Evolutionary conservation across 164 flowering plant genomes (phyloP), one percentile per base, ranked within the genome.

Genomic region (Stephania cephalantha): DNA sequence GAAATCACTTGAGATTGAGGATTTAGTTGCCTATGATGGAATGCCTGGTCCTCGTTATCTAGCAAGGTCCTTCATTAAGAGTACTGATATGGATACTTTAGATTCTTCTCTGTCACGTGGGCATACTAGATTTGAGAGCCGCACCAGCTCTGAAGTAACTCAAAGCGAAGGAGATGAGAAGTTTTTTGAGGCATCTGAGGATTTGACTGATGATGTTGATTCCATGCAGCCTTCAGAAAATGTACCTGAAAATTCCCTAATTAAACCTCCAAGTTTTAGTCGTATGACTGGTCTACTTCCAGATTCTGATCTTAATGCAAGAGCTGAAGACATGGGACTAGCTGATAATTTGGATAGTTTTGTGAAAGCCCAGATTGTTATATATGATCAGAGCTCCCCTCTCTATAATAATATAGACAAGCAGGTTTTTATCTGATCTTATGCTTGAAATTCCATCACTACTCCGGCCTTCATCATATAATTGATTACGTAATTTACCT

Each of bases 1-100:
- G 78, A 92, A 89, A 77, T 88, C 99, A 8, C 79, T 95, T 82
- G 99, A 95, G 84, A 83, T 95, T 73, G 97, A 93, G 83, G 99
- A 95, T 85, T 83, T 92, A 76, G 88, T 89, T 81, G 81, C 78
- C 77, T 44, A 76, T 68, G 83, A 78, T 44, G 85, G 81, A 61
- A 67, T 52, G 61, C 78, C 82, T 71, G 80, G 58, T 45, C 86
- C 90, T 71, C 84, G 87, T 74, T 95, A 84, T 79, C 74, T 95
- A 65, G 98, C 95, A 48, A 85, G 94, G 83, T 95, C 99, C 65
- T 88, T 91, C 74, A 85, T 93, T 44, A 82, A 83, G 71, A 84
- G 77, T 78, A 68, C 77, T 46, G 86, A 84, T 61, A 20, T 55
- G 25, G 13, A 61, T 25, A 45, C 66, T 53, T 8, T 64, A 13